Conservation (phyloP, 2,329 filamentous ascomycete genomes). For the Sporothrix pallida region DNA sequence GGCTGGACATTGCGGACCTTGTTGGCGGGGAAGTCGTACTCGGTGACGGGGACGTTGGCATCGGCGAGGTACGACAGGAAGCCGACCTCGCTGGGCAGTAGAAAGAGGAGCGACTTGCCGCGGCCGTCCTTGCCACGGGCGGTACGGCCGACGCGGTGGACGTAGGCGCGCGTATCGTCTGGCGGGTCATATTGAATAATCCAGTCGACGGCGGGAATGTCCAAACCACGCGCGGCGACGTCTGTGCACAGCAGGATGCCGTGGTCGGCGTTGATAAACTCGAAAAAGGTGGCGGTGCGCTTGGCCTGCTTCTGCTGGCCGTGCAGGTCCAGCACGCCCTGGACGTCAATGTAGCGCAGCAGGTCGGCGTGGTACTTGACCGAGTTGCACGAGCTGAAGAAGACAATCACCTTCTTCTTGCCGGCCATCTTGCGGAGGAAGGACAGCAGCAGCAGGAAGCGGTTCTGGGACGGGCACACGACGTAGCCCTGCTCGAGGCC, state of each 20-base stretch:
- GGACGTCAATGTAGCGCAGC: conserved; percentile 93
- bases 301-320: conserved; percentile 96
- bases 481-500: conserved; percentile 96
- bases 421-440: conserved; percentile 91
- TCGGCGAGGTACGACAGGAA: conserved; percentile 92
- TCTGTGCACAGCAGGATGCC: conserved; percentile 96
- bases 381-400: conserved; percentile 89
- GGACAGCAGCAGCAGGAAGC: conserved; percentile 91
- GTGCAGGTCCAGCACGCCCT: conserved; percentile 75
- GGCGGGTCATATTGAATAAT: conserved; percentile 96
- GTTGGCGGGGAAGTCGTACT: conserved; percentile 92
- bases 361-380: conserved; percentile 96
- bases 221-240: conserved; percentile 90
- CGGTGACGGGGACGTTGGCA: conserved; percentile 88
- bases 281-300: conserved; percentile 98
- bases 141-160: conserved; percentile 94
- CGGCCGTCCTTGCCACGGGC: conserved; percentile 83
- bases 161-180: conserved; percentile 88
- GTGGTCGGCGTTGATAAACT: conserved; percentile 77
- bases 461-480: conserved; percentile 88
- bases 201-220: conserved; percentile 94
- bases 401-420: conserved; percentile 98
- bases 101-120: conserved; percentile 88
- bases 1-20: conserved; percentile 91
- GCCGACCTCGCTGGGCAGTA: conserved; percentile 89